These are phyloP conservation scores for Pseudonitzschia pungens DNA, from an alignment of 108 stramenopile genomes.

Conservation along the genomic window DNA sequence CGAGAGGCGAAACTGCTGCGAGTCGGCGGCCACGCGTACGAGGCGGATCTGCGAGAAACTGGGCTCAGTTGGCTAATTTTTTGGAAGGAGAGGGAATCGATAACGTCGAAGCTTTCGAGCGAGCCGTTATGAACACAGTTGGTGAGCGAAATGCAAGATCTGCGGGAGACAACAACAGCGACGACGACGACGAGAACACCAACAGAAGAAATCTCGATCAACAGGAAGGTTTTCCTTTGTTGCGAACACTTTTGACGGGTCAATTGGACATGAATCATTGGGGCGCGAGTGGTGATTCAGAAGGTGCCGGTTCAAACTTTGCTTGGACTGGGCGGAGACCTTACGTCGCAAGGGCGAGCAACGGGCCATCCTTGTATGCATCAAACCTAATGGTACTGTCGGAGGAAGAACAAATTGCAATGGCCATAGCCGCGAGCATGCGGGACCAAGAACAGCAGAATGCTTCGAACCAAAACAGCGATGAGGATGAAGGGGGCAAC, in stretches of 20 bases:
- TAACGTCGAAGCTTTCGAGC: slow-evolving; percentile 72
- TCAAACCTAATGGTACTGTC: slow-evolving; percentile 61
- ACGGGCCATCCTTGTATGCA: slow-evolving; percentile 33
- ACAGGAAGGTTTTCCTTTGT: slow-evolving; percentile 41
- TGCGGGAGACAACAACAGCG: background rate
- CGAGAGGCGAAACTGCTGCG: background rate
- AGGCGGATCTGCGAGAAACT: slow-evolving; percentile 27
- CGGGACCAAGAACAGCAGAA: slow-evolving; percentile 37
- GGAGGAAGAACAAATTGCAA: slow-evolving; percentile 80
- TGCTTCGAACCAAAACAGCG: background rate
- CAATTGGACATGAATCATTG: background rate
- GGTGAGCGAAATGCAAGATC: slow-evolving; percentile 32
- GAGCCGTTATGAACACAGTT: slow-evolving; percentile 59
- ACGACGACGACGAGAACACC: background rate
- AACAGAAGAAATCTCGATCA: slow-evolving; percentile 22
- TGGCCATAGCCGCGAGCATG: slow-evolving; percentile 85
- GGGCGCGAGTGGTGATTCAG: slow-evolving; percentile 1
- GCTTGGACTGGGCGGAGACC: slow-evolving; percentile 5
- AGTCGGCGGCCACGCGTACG: background rate
- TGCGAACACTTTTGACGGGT: slow-evolving; percentile 23
- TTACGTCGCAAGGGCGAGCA: background rate
- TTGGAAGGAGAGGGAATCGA: slow-evolving; percentile 51
- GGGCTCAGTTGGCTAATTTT: slow-evolving; percentile 47
- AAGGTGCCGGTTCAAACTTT: slow-evolving; percentile 1
- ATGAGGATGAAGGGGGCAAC: background rate